Base-by-base conservation (phyloP, 768 basidiomycete species). In the Serpula lacrymans region DNA sequence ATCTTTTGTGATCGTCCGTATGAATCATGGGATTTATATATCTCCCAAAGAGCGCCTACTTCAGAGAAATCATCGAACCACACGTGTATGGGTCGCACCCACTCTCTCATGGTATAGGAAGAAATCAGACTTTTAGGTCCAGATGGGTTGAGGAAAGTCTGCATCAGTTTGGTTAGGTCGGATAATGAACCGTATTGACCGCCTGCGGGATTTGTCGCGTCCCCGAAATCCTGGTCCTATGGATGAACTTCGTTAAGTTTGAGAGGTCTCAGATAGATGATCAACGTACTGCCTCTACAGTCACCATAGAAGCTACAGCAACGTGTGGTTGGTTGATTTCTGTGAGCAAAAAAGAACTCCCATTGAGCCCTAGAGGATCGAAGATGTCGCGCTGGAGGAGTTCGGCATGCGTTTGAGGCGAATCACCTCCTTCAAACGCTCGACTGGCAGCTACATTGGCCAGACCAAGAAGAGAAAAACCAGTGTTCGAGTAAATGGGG, bases 131-230 rank as follows among this genome's bases (percentile, higher is more conserved):
- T 61, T 18, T 63, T 62, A 14, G 52, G 51, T 14, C 41, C 55
- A 22, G 24, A 48, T 9, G 77, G 72, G 27, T 75, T 63, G 20
- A 79, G 59, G 32, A 78, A 49, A 3, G 66, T 63, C 39, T 68
- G 67, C 63, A 72, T 72, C 33, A 74, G 37, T 5, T 51, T 68
- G 12, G 55, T 53, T 6, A 74, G 55, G 47, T 79, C 78, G 1
- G 64, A 49, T 9, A 79, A 57, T 0, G 75, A 77, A 44, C 68
- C 65, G 48, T 72, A 74, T 45, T 80, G 77, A 2, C 75, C 77
- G 2, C 69, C 76, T 2, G 70, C 51, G 3, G 75, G 62, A 42
- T 75, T 72, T 45, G 52, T 53, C 0, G 62, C 51, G 35, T 70
- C 69, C 13, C 53, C 42, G 42, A 75, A 64, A 37, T 64, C 59